These are phyloP conservation scores for Aspergillus viridinutans DNA, from an alignment of 2,329 filamentous ascomycete species.

Conservation along the genomic window DNA sequence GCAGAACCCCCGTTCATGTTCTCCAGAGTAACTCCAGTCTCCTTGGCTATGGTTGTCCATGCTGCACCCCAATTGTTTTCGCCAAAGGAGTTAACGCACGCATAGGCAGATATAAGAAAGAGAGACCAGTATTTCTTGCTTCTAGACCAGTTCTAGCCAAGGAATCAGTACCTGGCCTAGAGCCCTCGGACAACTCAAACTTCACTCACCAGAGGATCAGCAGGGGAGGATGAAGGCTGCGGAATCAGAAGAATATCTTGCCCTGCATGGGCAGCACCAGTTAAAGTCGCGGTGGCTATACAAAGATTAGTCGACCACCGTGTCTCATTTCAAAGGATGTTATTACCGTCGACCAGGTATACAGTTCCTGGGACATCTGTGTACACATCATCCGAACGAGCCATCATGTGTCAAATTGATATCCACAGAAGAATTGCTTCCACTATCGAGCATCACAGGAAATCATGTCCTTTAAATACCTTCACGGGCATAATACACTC, in stretches of 20 bases:
- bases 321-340: not conserved
- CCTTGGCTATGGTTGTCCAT: constrained; percentile 39
- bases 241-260: constrained; percentile 32
- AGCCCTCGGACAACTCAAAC: too few relatives aligned
- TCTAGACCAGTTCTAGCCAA: constrained; percentile 28
- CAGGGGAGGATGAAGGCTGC: constrained; percentile 26
- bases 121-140: constrained; percentile 40
- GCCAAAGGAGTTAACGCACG: constrained; percentile 39
- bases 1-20: constrained; percentile 42
- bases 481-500: too few relatives aligned
- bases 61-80: constrained; percentile 42
- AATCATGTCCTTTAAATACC: too few relatives aligned
- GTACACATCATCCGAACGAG: constrained; percentile 12
- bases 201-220: constrained; percentile 25
- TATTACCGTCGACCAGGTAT: constrained; percentile 29
- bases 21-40: constrained; percentile 35
- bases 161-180: not conserved
- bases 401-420: constrained; percentile 8
- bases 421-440: too few relatives aligned
- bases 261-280: constrained; percentile 21
- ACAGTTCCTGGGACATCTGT: constrained; percentile 33
- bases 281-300: constrained; percentile 13
- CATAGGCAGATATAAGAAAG: constrained; percentile 38
- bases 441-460: too few relatives aligned
- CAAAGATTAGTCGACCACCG: too few relatives aligned